Evolutionary conservation across 2,329 filamentous ascomycete species (phyloP), one percentile per base, ranked within the genome.

Genomic region (Purpureocillium takamizusanense): DNA sequence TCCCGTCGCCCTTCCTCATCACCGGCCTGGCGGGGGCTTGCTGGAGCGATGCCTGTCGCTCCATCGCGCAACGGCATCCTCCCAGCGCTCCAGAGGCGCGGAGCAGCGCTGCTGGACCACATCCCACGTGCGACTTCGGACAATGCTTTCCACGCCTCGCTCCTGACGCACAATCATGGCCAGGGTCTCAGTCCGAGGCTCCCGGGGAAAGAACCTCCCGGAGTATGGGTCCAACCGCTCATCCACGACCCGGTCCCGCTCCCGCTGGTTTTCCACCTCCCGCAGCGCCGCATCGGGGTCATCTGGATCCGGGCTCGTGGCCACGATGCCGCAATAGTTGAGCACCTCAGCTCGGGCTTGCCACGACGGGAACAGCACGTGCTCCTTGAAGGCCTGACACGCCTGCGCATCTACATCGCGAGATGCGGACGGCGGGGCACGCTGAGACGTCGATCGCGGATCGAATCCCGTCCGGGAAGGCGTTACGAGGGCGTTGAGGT

Each of bases 151-250:
- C 13, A 94, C 77, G 30, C 76, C 75, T 52, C 78, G 74, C 64
- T 94, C 86, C 55, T 85, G 83, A 49, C 83, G 72, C 41, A 94
- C 65, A 37, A 89, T 56, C 31, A 70, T 72, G 9, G 87, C 88
- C 43, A 98, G 59, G 35, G 74, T 76, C 62, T 95, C 85, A 1
- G 88, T 92, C 46, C 88, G 72, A 12, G 85, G 72, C 62, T 97
- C 88, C 37, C 70, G 66, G 0, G 85, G 80, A 50, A 90, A 90
- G 57, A 86, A 94, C 17, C 90, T 70, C 7, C 71, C 83, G 9
- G 84, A 89, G 56, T 98, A 98, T 2, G 92, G 92, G 65, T 98
- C 92, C 42, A 95, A 59, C 40, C 92, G 70, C 63, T 97, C 92
- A 57, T 97, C 78, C 4, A 97, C 80, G 0, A 90, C 70, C 37